Percentiles rank a stretch among this genome's conserved stretches.
phyloP scores from a whole-genome alignment of 805 yeast genomes.

The Wickerhamiella azyma region DNA sequence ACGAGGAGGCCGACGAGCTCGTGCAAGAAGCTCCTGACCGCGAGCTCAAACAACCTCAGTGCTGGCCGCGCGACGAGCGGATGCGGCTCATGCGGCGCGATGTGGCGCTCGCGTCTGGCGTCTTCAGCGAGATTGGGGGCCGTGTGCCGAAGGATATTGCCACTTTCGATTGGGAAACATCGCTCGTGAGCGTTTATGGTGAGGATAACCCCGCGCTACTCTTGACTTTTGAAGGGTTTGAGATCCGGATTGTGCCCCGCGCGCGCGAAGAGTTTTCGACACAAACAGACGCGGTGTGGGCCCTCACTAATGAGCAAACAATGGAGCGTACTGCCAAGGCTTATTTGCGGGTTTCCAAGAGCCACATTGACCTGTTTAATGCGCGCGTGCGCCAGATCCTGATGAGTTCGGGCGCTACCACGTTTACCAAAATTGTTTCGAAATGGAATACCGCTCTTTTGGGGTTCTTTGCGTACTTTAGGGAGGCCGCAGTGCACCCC shows the following conservation, averaged over 20 bases:
- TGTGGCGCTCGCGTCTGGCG: slow-evolving; percentile 84
- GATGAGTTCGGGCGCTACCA: slow-evolving; percentile 91
- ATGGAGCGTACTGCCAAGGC: slow-evolving; percentile 87
- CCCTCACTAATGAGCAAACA: slow-evolving; percentile 50
- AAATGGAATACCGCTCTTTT: slow-evolving; percentile 92
- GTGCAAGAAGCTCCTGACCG: slow-evolving; percentile 61
- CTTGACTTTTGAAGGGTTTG: slow-evolving; percentile 91
- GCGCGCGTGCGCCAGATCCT: slow-evolving; percentile 76
- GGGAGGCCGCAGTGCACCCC: slow-evolving; percentile 88
- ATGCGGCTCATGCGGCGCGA: slow-evolving; percentile 87
- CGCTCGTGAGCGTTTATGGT: slow-evolving; percentile 80
- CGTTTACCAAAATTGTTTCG: slow-evolving; percentile 85
- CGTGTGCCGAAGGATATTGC: slow-evolving; percentile 69
- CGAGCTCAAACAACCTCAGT: slow-evolving; percentile 69
- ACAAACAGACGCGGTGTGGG: slow-evolving; percentile 82
- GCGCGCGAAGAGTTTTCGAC: slow-evolving; percentile 41
- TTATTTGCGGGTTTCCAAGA: slow-evolving; percentile 65
- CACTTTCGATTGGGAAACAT: slow-evolving; percentile 60
- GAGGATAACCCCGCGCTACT: slow-evolving; percentile 78
- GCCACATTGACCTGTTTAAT: slow-evolving; percentile 65
- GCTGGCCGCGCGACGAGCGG: slow-evolving; percentile 90
- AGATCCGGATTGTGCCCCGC: slow-evolving; percentile 75
- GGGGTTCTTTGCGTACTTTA: slow-evolving; percentile 71
- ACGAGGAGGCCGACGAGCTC: slow-evolving; percentile 61
- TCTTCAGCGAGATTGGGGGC: slow-evolving; percentile 75